A percentile compares a stretch with the other conserved stretches of the same genome.
Evolutionary conservation across 2,329 filamentous ascomycete genomes (phyloP).

Genomic region (Dendryphion nanum): DNA sequence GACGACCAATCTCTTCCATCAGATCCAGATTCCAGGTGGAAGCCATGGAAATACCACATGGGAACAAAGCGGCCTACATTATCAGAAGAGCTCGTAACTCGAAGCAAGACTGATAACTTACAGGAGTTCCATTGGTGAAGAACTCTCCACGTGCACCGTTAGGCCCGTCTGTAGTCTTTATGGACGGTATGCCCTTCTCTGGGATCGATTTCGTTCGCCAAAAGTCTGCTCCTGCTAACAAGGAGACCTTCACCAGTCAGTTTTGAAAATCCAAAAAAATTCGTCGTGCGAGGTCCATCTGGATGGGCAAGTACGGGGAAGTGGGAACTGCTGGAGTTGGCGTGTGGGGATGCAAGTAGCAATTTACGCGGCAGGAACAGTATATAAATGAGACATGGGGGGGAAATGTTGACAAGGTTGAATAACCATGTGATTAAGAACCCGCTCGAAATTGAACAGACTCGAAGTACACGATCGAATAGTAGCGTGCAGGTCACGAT

Average conservation of each 20-base stretch:
- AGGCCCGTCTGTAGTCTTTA: conserved; percentile 67
- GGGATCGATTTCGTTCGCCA: conserved; percentile 67
- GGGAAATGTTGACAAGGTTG: too few species aligned
- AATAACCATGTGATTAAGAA: too few species aligned
- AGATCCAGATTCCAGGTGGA: conserved; percentile 76
- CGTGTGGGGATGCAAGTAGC: too few species aligned
- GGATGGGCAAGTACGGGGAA: too few species aligned
- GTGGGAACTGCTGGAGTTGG: too few species aligned
- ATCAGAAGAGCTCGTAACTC: conserved; percentile 3
- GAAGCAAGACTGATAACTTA: conserved; percentile 22
- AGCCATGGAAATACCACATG: conserved; percentile 74
- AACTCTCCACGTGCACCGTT: conserved; percentile 69
- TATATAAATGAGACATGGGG: too few species aligned
- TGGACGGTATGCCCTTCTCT: conserved; percentile 60
- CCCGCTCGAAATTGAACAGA: too few species aligned
- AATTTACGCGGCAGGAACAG: too few species aligned
- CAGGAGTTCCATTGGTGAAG: conserved; percentile 55
- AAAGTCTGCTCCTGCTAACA: conserved; percentile 59
- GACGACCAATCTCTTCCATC: conserved; percentile 66
- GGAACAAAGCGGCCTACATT: conserved; percentile 69
- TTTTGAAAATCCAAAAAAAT: too few species aligned
- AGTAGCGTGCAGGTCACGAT: too few species aligned
- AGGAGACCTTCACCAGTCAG: conserved; percentile 26
- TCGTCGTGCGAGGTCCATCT: too few species aligned
- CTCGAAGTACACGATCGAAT: too few species aligned